Base-by-base conservation (phyloP, 2,329 filamentous ascomycete genomes). In the Chaetothyriales sp. region DNA sequence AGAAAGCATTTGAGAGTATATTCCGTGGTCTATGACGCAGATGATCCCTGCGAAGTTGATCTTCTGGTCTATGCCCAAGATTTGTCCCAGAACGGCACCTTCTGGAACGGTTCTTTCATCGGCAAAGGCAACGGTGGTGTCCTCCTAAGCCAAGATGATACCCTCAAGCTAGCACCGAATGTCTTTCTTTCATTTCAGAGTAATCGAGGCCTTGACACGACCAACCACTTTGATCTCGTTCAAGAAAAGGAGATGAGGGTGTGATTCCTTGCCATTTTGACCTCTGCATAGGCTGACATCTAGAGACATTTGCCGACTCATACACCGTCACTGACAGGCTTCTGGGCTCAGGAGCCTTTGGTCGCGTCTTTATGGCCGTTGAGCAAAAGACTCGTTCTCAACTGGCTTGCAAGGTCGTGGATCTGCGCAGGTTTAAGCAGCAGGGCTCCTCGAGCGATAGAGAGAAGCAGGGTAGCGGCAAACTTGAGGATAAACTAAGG, bases 371-470 rank as follows among this genome's bases (percentile, higher is more conserved):
- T 49, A 69, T 73, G 69, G 70, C 71, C 2, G 61, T 68, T 37
- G 63, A 67, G 19, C 59, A 58, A 25, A 52, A 29, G 4, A 48
- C 49, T 44, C 54, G 54, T 25, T 60, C 54, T 9, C 71, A 73
- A 49, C 53, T 73, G 28, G 71, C 71, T 4, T 74, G 71, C 61
- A 74, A 74, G 53, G 62, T 73, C 20, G 62, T 73, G 22, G 65
- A 70, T 53, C 54, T 73, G 4, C 59, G 61, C 13, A 61, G 51
- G 1, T 29, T 66, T n/a, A 63, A 56, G 51, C 51, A 49, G 4
- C 43, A 25, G 7, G 46, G n/a, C 13, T 22, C 20, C 4, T 54
- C 54, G 43, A 51, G 57, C 37, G 47, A 46, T 29, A 43, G 40
- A 7, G 55, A 56, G 40, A 33, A 50, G 33, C 60, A 60, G 45